A percentile compares a stretch with the other conserved stretches of the same genome.
These are phyloP conservation scores for Limnanthes douglasii DNA, from an alignment of 345 rosid species.

Conservation along the genomic window DNA sequence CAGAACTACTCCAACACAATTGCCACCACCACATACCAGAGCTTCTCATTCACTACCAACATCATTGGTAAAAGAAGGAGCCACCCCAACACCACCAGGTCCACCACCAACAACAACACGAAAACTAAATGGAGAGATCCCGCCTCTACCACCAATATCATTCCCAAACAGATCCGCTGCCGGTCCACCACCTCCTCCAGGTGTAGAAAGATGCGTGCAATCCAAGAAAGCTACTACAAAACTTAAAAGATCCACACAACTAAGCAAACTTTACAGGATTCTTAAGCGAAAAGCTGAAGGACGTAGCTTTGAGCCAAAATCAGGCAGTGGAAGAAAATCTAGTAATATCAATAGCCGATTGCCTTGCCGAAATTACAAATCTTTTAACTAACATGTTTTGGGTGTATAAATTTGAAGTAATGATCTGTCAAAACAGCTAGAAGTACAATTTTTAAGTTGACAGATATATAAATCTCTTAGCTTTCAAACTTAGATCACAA, in stretches of 20 bases:
- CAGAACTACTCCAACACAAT: conserved; percentile 5
- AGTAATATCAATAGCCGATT: conserved; percentile 50
- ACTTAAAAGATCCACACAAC: conserved; percentile 44
- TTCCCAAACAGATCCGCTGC: no score
- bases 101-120: conserved; percentile 9
- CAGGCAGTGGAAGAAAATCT: conserved; percentile 10
- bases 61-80: no score
- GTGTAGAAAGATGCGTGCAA: conserved; percentile 21
- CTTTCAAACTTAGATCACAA: no score
- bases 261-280: conserved; percentile 28
- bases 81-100: no score
- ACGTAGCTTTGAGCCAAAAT: conserved; percentile 11
- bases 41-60: no score
- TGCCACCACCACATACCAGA: no score
- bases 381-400: no score
- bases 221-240: conserved; percentile 37
- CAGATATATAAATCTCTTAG: no score
- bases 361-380: conserved; percentile 56
- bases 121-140: no score
- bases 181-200: conserved; percentile 39
- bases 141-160: conserved; percentile 21
- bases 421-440: no score
- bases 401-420: no score
- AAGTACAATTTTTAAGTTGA: no score
- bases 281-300: conserved; percentile 60